These are phyloP conservation scores for Trypanosoma congolense DNA, from an alignment of 208 protist species.

Conservation along the genomic window DNA sequence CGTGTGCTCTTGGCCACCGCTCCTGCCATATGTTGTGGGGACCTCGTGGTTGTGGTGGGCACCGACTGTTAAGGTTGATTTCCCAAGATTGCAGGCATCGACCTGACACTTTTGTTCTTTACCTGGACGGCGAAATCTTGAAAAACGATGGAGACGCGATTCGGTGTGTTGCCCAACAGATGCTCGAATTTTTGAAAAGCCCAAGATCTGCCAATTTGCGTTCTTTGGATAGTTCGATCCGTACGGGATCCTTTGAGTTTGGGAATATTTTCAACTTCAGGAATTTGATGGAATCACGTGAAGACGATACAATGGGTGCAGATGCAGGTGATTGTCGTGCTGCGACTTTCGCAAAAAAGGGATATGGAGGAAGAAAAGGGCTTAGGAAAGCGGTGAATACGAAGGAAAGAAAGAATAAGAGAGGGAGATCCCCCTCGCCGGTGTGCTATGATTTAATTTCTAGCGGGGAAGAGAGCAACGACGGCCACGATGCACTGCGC, in stretches of 20 bases:
- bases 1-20: conserved; percentile 63
- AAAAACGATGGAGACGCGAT: conserved; percentile 60
- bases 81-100: conserved; percentile 48
- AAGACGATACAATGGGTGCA: conserved; percentile 3
- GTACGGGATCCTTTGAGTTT: conserved; percentile 70
- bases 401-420: not conserved
- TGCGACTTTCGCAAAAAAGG: not conserved
- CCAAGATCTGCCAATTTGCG: conserved; percentile 46
- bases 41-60: conserved; percentile 61
- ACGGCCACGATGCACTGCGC: conserved; percentile 24
- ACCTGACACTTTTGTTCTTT: conserved; percentile 47
- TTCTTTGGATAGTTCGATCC: conserved; percentile 43
- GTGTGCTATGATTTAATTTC: not conserved
- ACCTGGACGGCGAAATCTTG: conserved; percentile 65
- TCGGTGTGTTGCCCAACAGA: conserved; percentile 55
- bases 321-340: conserved; percentile 1
- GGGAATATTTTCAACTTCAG: conserved; percentile 69
- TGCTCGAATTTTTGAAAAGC: conserved; percentile 54
- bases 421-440: not conserved
- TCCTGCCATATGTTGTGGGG: conserved; percentile 79
- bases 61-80: conserved; percentile 64
- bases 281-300: conserved; percentile 2
- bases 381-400: not conserved
- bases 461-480: conserved; percentile 10
- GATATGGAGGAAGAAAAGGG: not conserved